Evolutionary conservation across 129 eudicot genomes (phyloP), one percentile per base, ranked within the genome.

Genomic region (Escallonia herrerae): DNA sequence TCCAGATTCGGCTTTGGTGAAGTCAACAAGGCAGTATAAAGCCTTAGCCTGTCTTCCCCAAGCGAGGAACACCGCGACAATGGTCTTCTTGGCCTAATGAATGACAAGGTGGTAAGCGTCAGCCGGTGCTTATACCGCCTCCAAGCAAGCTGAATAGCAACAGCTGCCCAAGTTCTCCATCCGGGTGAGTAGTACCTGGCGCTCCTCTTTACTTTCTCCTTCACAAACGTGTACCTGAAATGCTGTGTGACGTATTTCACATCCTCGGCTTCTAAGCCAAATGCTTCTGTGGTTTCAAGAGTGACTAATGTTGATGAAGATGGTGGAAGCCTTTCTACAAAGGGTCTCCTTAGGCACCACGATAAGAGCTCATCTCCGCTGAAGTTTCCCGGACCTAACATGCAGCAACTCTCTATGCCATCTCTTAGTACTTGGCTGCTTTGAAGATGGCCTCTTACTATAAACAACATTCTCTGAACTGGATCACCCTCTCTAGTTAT

Each of bases 81-180:
- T 4, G 97, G 97, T 70, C 97, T 78, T 47, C 97, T 70, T 5
- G 97, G 95, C 67, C 97, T 84, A 15, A 90, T 90, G 61, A 90
- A 86, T 7, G 97, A 90, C 71, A 90, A 57, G 3, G 97, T 86
- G 8, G 89, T 81, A 47, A 90, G 80, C 3, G 95, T 86, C 62
- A 90, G 64, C 33, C 95, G 73, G 70, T 86, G 97, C 67, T 67
- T 82, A 15, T 90, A 90, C 76, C 97, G 72, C 63, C 91, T 74
- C 97, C 97, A 90, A 5, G 97, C 97, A 69, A 90, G 58, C 37
- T 90, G 95, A 56, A 90, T 86, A 1, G 97, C 97, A 3, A 90
- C 97, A 0, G 97, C 95, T 0, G 91, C 97, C 97, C 97, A 90
- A 4, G 97, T 90, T 45, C 97, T 71, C 97, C 97, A 90, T 8